These are phyloP conservation scores for Vitis rupestris DNA, from an alignment of 164 flowering plant species.

Conservation along the genomic window DNA sequence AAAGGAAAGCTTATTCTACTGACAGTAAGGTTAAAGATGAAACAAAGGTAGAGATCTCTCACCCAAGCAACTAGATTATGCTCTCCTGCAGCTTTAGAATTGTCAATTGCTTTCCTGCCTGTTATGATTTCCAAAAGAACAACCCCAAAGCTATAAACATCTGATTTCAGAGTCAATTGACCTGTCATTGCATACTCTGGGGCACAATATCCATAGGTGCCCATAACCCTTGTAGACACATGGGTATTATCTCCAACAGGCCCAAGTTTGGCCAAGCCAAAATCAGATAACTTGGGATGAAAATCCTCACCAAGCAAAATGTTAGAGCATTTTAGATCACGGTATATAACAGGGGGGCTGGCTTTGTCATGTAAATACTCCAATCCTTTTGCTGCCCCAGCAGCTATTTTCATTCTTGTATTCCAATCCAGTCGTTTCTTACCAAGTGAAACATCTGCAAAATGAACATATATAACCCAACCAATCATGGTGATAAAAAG, in stretches of 20 bases:
- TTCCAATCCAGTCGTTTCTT: conserved; percentile 35
- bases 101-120: conserved; percentile 42
- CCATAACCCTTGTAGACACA: conserved; percentile 47
- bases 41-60: conserved; percentile 9
- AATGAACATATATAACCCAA: not conserved
- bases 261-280: conserved; percentile 43
- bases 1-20: not conserved
- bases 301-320: conserved; percentile 35
- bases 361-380: conserved; percentile 43
- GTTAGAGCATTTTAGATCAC: conserved; percentile 42
- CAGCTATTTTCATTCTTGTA: conserved; percentile 44
- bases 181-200: conserved; percentile 51
- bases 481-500: not conserved
- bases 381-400: conserved; percentile 41
- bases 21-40: too few relatives aligned
- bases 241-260: conserved; percentile 46
- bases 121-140: conserved; percentile 40
- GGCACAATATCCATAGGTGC: conserved; percentile 48
- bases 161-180: conserved; percentile 40
- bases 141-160: conserved; percentile 46
- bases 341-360: conserved; percentile 38
- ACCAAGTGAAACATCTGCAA: conserved; percentile 32
- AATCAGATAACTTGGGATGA: conserved; percentile 42
- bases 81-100: conserved; percentile 30
- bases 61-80: conserved; percentile 48